Base-by-base conservation (phyloP, 2,329 filamentous ascomycete genomes). In the Pseudomassariella vexata region DNA sequence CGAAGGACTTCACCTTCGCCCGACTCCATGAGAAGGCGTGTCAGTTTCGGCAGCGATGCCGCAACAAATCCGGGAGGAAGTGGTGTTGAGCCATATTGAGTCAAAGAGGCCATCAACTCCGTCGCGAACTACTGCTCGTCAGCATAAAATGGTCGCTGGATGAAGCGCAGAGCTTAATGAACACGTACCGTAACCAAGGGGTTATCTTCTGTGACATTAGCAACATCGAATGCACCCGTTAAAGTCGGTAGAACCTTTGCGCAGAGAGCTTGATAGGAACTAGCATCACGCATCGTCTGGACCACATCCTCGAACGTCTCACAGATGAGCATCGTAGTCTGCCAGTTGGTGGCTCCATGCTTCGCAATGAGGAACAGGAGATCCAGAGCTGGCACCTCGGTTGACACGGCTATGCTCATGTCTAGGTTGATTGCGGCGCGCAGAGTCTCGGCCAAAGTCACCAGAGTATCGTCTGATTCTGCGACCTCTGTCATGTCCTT, bases 221-320 rank as follows among this genome's bases (percentile, higher is more conserved):
- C 88, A 21, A 94, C 80, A 51, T 95, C 87, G 53, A 96, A 90
- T 9, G 89, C 88, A 18, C 85, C 86, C 12, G 81, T 94, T 30
- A 98, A 65, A 0, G 86, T 87, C 9, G 92, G 92, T 7, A 96
- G 63, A 5, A 94, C 85, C 58, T 90, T 94, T 46, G 77, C 68
- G 53, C 90, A 95, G 6, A 98, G 72, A 9, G 76, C 76, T 29
- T 81, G 71, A 55, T 90, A 98, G 1, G 79, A 73, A 7, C 84
- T 76, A 6, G 71, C 63, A 15, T 79, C 76, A 3, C 82, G 66
- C 37, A 94, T 73, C 2, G 68, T 71, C 30, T 73, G 67, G 5
- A 89, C 83, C 35, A 95, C 80, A 25, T 92, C 86, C 56, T 96
- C 90, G 50, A 98, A 94, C 0, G 86, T 81, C 59, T 98, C 92